Base-by-base conservation (phyloP, 2,329 filamentous ascomycete genomes). In the Ophiostoma australiae region DNA sequence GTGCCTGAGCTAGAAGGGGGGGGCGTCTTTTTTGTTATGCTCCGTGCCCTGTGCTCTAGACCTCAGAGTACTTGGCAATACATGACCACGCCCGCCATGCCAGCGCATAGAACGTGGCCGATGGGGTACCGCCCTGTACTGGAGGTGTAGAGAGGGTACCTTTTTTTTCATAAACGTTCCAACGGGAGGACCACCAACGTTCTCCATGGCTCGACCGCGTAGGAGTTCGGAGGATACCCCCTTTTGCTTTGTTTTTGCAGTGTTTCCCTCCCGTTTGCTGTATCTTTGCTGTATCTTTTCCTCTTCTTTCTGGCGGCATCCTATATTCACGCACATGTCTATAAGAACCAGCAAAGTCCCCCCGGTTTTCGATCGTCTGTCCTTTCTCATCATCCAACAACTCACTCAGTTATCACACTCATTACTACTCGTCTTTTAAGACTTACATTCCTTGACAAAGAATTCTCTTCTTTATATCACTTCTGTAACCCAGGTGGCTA, bases 401-500 rank as follows among this genome's bases (percentile, higher is more conserved):
- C 23, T 63, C 58, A 63, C 13, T 27, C 11, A 63, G 7, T 10
- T 23, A 23, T 48, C 52, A 63, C 58, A 63, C 35, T 63, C 63
- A 23, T 37, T 66, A 15, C 58, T 23, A 17, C 44, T 7, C 8
- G 44, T 48, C 44, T 41, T 39, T 20, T 41, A 3, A 52, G 41
- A 48, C 65, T 41, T n/a, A 67, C 65, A 67, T 67, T 66, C 37
- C 27, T 66, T 66, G 3, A 39, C 37, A 39, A 37, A 66, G 31
- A 66, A 66, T 20, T 11, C 11, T 10, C 20, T 48, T 68, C 23
- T 41, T 55, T 20, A 37, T 41, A n/a, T 23, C 8, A n/a, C 58
- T 35, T 20, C 3, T n/a, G 15, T 41, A 67, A 68, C 69, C 69
- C 69, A 15, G 69, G 63, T 61, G 69, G 69, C 33, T 37, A 27